Evolutionary conservation across 345 rosid species (phyloP).

Genomic region (Eucalyptus pauciflora): DNA sequence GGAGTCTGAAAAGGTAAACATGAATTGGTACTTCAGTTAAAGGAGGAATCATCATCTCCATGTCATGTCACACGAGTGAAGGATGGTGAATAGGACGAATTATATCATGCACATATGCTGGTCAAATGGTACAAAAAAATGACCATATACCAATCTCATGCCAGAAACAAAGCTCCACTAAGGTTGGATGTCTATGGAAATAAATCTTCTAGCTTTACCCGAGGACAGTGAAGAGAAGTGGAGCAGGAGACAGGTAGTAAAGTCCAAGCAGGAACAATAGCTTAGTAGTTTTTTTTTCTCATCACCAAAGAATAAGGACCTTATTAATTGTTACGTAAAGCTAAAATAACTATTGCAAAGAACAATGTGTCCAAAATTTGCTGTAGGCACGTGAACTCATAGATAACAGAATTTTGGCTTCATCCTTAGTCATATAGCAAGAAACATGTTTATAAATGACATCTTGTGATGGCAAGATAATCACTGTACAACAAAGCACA

Average conservation of each 20-base stretch:
- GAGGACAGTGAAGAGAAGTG: not conserved
- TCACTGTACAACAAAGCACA: not conserved
- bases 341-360: not conserved
- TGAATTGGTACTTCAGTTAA: not conserved
- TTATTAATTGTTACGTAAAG: not conserved
- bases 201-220: not conserved
- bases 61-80: not conserved
- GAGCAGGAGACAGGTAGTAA: not conserved
- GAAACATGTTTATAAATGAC: not conserved
- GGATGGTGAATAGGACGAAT: not conserved
- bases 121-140: not conserved
- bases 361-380: not conserved
- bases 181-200: not conserved
- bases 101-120: not conserved
- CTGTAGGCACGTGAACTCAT: not conserved
- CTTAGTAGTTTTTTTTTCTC: not conserved
- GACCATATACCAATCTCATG: not conserved
- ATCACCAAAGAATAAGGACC: not conserved
- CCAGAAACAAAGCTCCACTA: not conserved
- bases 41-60: not conserved
- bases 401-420: not conserved
- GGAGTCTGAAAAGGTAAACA: constrained; percentile 38
- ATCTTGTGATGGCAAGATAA: not conserved
- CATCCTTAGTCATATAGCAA: not conserved
- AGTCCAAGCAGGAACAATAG: not conserved